Conservation (phyloP, 2,329 filamentous ascomycete species). For the Monilinia aucupariae region DNA sequence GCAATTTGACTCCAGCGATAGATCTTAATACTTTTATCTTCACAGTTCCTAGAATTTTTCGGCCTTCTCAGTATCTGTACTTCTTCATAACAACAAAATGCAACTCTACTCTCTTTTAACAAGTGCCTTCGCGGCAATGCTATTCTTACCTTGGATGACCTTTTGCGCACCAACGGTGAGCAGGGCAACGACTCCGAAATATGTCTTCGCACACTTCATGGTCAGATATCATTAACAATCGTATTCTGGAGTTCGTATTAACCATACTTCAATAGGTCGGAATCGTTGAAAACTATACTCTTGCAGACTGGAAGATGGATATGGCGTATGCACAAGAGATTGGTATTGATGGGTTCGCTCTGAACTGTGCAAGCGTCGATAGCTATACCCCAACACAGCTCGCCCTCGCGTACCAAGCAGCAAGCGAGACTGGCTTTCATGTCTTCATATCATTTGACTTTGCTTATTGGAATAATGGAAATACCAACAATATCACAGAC, state of each 20-base stretch:
- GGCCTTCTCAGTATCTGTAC: not conserved
- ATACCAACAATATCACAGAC: conserved; percentile 31
- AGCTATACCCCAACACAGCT: conserved; percentile 32
- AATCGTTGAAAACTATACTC: conserved; percentile 28
- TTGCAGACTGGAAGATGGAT: conserved; percentile 31
- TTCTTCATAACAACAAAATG: not conserved
- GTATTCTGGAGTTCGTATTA: not conserved
- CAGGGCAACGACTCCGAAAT: conserved; percentile 5
- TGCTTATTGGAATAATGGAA: conserved; percentile 35
- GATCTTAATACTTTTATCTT: not conserved
- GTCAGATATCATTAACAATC: not conserved
- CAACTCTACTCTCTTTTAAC: not conserved
- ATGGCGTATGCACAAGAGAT: conserved; percentile 34
- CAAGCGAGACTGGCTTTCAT: conserved; percentile 31
- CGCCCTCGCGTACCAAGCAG: conserved; percentile 31
- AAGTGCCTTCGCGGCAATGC: conserved; percentile 2
- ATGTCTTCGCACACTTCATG: conserved; percentile 28
- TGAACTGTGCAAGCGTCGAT: conserved; percentile 32
- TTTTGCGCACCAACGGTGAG: conserved; percentile 6
- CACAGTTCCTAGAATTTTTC: not conserved
- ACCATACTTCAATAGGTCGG: conserved; percentile 18
- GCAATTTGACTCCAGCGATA: not conserved
- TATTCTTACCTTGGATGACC: conserved; percentile 3
- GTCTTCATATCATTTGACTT: conserved; percentile 36
- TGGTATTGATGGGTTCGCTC: conserved; percentile 35